These are phyloP conservation scores for Acanthamoeba culbertsoni DNA, from an alignment of 208 protist genomes.

Conservation along the genomic window DNA sequence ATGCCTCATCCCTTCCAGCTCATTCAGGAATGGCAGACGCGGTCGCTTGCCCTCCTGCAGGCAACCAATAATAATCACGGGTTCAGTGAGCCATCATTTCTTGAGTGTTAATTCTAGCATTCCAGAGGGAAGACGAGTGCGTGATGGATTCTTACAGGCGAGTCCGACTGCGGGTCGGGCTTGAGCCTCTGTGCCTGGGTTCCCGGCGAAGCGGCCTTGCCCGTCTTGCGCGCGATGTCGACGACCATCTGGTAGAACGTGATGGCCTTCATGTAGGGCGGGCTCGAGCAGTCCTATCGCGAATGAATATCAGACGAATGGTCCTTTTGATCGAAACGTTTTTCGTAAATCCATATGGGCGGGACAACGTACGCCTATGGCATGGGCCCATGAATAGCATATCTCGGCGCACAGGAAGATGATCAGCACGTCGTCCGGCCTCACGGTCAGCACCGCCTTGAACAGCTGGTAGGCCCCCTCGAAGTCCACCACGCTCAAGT, in stretches of 20 bases:
- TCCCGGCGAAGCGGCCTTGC: neutral
- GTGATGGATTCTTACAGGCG: neutral
- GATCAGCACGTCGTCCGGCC: conserved; percentile 7
- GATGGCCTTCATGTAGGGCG: conserved; percentile 53
- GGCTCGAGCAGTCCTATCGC: conserved; percentile 5
- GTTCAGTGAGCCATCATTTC: neutral
- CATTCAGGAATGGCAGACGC: neutral
- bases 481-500: conserved; percentile 23
- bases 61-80: neutral
- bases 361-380: neutral
- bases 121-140: neutral
- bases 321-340: too few species aligned
- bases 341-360: neutral
- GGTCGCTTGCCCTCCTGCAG: neutral
- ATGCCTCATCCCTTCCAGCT: neutral
- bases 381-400: conserved; percentile 46
- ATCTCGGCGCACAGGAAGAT: conserved; percentile 60
- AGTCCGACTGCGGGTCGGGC: neutral
- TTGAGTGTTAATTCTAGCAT: too few species aligned
- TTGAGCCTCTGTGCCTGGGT: neutral
- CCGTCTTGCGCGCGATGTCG: neutral
- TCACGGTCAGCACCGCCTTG: conserved; percentile 27
- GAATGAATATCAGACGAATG: neutral
- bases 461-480: conserved; percentile 51
- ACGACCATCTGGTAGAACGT: conserved; percentile 40